Evolutionary conservation across 2,329 filamentous ascomycete genomes (phyloP), one percentile per base, ranked within the genome.

Genomic region (Pseudofabraea citricarpa): DNA sequence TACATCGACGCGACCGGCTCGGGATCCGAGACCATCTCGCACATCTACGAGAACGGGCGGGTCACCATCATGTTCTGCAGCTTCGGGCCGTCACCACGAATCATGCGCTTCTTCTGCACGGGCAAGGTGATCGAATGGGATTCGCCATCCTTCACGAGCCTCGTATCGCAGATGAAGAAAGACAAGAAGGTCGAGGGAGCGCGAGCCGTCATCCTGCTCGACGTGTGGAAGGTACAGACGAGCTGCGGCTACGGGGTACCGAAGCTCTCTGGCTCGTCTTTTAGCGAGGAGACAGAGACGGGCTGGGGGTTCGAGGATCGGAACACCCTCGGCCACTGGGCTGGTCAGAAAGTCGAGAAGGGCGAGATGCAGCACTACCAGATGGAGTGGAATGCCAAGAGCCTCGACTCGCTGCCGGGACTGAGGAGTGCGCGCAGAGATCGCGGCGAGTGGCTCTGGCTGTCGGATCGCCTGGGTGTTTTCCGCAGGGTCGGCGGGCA

Each of bases 1-100:
- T 90, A 90, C 58, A 71, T 89, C 43, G 86, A 90, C 58, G 76
- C 81, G 47, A 88, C 82, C 2, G 87, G 86, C 22, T 86, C 81
- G 23, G 86, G 86, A 19, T 81, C 74, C 56, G 87, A 91, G 66
- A 90, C 86, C 3, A 83, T 90, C 47, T 72, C 79, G 4, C 86
- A 90, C 56, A 64, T 87, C 9, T 82, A 87, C 59, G 86, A 91
- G 57, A 90, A 90, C 55, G 83, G 81, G 22, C 76, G 87, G 13
- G 74, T 86, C 15, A 88, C 84, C 5, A 66, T 90, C 57, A 81
- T 89, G 73, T 88, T 90, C 65, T 83, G 76, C 60, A 81, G 77
- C 18, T 86, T 85, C 50, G 77, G 74, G 1, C 52, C 66, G 4
- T 58, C 67, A 0, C 81, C 83, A 13, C 70, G 79, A 43, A 86